Evolutionary conservation across 2,329 filamentous ascomycete species (phyloP), one percentile per base, ranked within the genome.

Genomic region (Acrocalymma vagum): DNA sequence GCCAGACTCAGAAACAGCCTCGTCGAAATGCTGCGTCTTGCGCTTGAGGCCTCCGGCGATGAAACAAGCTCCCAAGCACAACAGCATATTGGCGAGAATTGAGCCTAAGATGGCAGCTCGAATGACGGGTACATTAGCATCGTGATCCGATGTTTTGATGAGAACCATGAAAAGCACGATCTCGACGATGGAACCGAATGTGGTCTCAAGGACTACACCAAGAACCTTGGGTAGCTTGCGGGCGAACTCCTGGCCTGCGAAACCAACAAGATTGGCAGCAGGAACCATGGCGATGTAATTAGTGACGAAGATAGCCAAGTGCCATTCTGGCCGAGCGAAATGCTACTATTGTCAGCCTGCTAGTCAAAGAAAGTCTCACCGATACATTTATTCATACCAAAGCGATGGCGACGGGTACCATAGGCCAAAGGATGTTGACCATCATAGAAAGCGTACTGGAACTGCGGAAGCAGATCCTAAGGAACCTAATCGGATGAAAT

Each of bases 31-130:
- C 53, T 90, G 82, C 52, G 87, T 82, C 5, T 87, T 77, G 21
- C 85, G 81, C 38, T 77, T 75, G 23, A 93, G 52, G 7, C 90
- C 90, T 26, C 88, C 88, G 15, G 84, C 80, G 47, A 93, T 83
- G 74, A 95, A 95, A 65, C 89, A 94, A 36, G 86, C 62, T 0
- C 90, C 90, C 17, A 95, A 71, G 55, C 90, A 95, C 1, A 95
- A 76, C 29, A 95, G 72, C 72, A 94, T 80, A 21, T 90, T 95
- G 9, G 90, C 89, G 22, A 95, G 69, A 29, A 95, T 87, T 0
- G 88, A 93, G 23, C 90, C 90, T 0, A 95, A 73, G 39, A 95
- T 92, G 17, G 90, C 90, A 37, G 88, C 88, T 62, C 90, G 83
- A 55, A 95, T 89, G 54, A 94, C 87, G n/a, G 79, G 77, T 45